These are phyloP conservation scores for Trypanosoma congolense DNA, from an alignment of 208 protist species.

Conservation along the genomic window DNA sequence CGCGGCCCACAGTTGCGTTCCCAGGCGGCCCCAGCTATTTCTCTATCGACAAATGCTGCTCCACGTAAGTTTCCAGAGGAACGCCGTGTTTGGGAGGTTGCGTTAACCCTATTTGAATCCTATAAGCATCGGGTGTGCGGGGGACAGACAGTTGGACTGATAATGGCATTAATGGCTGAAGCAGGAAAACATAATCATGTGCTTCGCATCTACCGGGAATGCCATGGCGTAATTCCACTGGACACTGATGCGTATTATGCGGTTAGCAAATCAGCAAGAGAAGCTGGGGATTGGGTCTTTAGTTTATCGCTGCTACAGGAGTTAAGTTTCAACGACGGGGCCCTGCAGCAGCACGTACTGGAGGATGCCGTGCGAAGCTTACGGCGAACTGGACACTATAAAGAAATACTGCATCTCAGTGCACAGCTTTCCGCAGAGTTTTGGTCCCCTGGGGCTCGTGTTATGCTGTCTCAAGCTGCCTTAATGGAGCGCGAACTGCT, in stretches of 20 bases:
- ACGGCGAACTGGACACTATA: conserved; percentile 41
- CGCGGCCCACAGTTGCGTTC: conserved; percentile 30
- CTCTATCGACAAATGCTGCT: not conserved
- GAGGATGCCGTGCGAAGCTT: conserved; percentile 45
- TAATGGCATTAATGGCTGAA: conserved; percentile 33
- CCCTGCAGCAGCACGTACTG: conserved; percentile 27
- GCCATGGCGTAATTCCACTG: conserved; percentile 9
- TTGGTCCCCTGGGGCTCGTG: conserved; percentile 37
- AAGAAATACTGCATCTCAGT: conserved; percentile 30
- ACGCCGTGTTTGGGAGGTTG: conserved; percentile 16
- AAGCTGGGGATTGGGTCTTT: conserved; percentile 45
- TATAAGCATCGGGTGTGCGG: conserved; percentile 36
- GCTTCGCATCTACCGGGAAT: conserved; percentile 26
- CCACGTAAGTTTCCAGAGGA: not conserved
- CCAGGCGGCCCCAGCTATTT: conserved; percentile 22
- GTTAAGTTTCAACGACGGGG: not conserved
- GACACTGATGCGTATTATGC: conserved; percentile 13
- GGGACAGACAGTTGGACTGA: conserved; percentile 34
- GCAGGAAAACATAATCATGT: conserved; percentile 11
- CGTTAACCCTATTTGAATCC: conserved; percentile 33
- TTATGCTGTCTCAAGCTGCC: conserved; percentile 56
- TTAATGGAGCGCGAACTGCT: conserved; percentile 35
- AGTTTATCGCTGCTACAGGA: conserved; percentile 27
- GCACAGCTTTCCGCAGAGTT: conserved; percentile 19
- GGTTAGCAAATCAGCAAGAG: conserved; percentile 32